A percentile compares a stretch with the other conserved stretches of the same genome.
Conservation (phyloP, 2,329 filamentous ascomycete species). For the Neoscytalidium dimidiatum region DNA sequence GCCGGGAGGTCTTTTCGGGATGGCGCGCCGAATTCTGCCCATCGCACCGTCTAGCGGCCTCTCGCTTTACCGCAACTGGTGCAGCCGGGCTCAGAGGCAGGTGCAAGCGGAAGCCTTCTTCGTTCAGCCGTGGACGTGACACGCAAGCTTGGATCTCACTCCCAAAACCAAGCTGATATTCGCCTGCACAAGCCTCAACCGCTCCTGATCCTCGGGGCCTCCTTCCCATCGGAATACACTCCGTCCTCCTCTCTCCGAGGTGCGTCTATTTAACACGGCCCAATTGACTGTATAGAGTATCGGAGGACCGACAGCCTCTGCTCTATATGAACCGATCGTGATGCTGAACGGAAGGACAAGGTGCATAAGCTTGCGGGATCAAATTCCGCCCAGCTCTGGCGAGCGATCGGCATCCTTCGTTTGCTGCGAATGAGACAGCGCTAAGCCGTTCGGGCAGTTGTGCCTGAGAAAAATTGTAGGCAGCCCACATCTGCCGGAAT, state of each 20-base stretch:
- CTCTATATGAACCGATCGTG: background rate
- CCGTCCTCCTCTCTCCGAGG: background rate
- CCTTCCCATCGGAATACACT: background rate
- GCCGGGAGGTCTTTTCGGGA: constrained; percentile 4
- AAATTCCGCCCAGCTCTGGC: background rate
- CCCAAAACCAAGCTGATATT: constrained; percentile 1
- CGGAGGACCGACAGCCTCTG: too few species aligned
- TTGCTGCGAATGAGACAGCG: background rate
- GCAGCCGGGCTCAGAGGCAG: background rate
- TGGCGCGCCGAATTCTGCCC: background rate
- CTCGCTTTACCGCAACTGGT: background rate
- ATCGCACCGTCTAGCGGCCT: background rate
- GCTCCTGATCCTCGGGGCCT: background rate
- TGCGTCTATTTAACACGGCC: too few species aligned
- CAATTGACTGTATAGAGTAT: too few species aligned
- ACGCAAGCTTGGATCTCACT: background rate
- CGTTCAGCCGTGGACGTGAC: background rate
- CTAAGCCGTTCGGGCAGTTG: background rate
- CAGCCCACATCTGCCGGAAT: background rate
- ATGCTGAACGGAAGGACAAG: too few species aligned
- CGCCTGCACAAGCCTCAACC: background rate
- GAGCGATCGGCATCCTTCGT: constrained; percentile 4
- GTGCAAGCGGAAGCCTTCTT: background rate
- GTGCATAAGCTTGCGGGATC: background rate
- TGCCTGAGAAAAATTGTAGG: constrained; percentile 4